A percentile compares a stretch with the other conserved stretches of the same genome.
phyloP scores from a whole-genome alignment of 1,284 basidiomycete species.

The Malassezia pachydermatis region DNA sequence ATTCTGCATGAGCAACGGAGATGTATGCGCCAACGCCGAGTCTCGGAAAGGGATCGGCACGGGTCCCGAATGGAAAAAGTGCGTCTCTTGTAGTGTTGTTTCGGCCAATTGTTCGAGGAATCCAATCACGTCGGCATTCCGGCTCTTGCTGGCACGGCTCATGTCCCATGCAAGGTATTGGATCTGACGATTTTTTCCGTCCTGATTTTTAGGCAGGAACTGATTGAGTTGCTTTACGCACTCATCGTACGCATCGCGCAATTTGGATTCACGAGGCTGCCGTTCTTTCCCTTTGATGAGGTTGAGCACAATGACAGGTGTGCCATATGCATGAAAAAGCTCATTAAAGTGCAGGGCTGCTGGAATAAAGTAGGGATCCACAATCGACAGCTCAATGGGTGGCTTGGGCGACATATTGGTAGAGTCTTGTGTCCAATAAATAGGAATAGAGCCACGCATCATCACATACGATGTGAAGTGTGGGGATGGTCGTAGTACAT shows the following conservation, averaged over 20 bases:
- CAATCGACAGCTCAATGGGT: conserved; percentile 77
- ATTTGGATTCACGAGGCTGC: conserved; percentile 81
- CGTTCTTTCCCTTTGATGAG: conserved; percentile 61
- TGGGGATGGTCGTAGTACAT: conserved; percentile 50
- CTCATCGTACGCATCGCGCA: conserved; percentile 80
- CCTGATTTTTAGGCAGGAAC: conserved; percentile 59
- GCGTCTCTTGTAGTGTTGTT: conserved; percentile 78
- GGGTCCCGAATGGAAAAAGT: conserved; percentile 71
- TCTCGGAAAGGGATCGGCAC: conserved; percentile 23
- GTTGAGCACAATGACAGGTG: conserved; percentile 86
- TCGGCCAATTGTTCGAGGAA: conserved; percentile 91
- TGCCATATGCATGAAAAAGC: conserved; percentile 78
- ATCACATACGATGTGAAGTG: conserved; percentile 92
- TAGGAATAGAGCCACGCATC: conserved; percentile 87
- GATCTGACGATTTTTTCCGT: conserved; percentile 63
- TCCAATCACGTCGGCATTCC: conserved; percentile 89
- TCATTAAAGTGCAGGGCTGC: conserved; percentile 89
- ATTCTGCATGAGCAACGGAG: conserved; percentile 67
- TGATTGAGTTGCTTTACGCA: conserved; percentile 91
- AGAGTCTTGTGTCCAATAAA: conserved; percentile 91
- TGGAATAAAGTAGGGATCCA: conserved; percentile 89
- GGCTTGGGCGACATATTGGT: conserved; percentile 82
- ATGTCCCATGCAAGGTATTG: conserved; percentile 93
- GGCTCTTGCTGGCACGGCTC: conserved; percentile 55
- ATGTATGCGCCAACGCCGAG: background rate